These are phyloP conservation scores for Phytophthora brassicae DNA, from an alignment of 352 stramenopile species.

Conservation along the genomic window DNA sequence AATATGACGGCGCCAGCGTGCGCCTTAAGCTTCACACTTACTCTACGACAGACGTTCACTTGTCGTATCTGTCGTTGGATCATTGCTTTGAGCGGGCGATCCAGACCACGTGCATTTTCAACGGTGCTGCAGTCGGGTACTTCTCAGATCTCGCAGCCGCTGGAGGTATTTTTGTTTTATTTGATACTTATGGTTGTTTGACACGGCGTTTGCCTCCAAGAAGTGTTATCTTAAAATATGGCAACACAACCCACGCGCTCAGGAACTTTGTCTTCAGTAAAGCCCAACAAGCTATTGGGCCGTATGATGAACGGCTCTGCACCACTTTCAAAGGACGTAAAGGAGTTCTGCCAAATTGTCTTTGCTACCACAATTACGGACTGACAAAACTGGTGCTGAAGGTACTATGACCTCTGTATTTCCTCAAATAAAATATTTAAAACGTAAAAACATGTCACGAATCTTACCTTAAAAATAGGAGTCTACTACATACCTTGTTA, in stretches of 20 bases:
- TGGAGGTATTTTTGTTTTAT: constrained; percentile 71
- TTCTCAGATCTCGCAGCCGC: constrained; percentile 79
- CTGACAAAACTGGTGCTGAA: constrained; percentile 83
- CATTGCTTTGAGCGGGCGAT: constrained; percentile 93
- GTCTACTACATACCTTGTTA: no score
- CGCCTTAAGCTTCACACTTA: constrained; percentile 15
- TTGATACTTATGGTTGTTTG: constrained; percentile 90
- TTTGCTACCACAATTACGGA: constrained; percentile 94
- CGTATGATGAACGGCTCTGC: constrained; percentile 94
- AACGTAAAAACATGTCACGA: no score
- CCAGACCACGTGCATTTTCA: constrained; percentile 48
- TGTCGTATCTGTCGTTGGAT: constrained; percentile 93
- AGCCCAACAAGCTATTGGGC: constrained; percentile 90
- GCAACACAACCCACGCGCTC: constrained; percentile 58
- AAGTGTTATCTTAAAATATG: constrained; percentile 45
- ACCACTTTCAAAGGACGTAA: constrained; percentile 90
- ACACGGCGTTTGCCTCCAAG: constrained; percentile 82
- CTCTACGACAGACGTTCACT: constrained; percentile 42
- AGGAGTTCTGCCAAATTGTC: constrained; percentile 94
- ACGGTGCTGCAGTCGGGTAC: constrained; percentile 89
- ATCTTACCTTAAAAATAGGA: no score
- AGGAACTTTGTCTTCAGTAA: constrained; percentile 97
- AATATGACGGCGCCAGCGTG: constrained; percentile 33
- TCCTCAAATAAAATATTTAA: no score
- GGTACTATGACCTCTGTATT: no score